phyloP scores from a whole-genome alignment of 352 stramenopile species.

The Pythium periplocum region DNA sequence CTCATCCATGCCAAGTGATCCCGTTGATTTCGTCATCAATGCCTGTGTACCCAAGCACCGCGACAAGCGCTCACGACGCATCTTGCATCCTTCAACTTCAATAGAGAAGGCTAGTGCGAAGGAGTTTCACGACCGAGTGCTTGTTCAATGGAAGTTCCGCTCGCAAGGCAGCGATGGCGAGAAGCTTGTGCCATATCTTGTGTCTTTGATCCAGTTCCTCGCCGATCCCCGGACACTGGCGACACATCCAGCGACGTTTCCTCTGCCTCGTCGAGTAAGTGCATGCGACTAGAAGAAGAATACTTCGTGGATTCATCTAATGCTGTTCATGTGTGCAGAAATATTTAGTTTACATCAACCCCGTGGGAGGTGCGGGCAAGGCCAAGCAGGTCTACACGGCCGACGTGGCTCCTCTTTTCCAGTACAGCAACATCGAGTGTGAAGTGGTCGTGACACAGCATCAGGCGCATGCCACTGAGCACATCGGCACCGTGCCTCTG shows the following conservation, averaged over 20 bases:
- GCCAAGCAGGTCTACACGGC: slow-evolving; percentile 46
- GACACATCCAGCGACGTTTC: slow-evolving; percentile 11
- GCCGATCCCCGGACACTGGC: slow-evolving; percentile 31
- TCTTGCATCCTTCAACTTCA: background rate
- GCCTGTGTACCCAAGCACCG: slow-evolving; percentile 15
- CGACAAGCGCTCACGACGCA: background rate
- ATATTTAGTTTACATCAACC: slow-evolving; percentile 71
- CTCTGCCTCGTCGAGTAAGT: slow-evolving; percentile 31
- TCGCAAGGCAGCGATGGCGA: slow-evolving; percentile 25
- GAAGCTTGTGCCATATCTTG: slow-evolving; percentile 21
- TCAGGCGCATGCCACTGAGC: slow-evolving; percentile 53
- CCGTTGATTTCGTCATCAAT: slow-evolving; percentile 26
- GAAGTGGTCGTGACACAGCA: slow-evolving; percentile 46
- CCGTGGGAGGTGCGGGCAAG: slow-evolving; percentile 45
- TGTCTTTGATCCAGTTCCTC: slow-evolving; percentile 38
- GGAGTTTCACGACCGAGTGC: slow-evolving; percentile 10
- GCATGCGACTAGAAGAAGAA: background rate
- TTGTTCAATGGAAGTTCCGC: slow-evolving; percentile 47
- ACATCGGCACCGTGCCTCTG: slow-evolving; percentile 33
- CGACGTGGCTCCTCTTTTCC: slow-evolving; percentile 43
- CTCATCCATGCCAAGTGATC: slow-evolving; percentile 10
- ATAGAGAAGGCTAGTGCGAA: background rate
- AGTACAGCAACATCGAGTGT: slow-evolving; percentile 49
- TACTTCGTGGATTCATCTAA: background rate
- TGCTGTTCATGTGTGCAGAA: slow-evolving; percentile 15